A percentile compares a stretch with the other conserved stretches of the same genome.
Conservation (phyloP, 768 basidiomycete species). For the Lactarius trivialis region DNA sequence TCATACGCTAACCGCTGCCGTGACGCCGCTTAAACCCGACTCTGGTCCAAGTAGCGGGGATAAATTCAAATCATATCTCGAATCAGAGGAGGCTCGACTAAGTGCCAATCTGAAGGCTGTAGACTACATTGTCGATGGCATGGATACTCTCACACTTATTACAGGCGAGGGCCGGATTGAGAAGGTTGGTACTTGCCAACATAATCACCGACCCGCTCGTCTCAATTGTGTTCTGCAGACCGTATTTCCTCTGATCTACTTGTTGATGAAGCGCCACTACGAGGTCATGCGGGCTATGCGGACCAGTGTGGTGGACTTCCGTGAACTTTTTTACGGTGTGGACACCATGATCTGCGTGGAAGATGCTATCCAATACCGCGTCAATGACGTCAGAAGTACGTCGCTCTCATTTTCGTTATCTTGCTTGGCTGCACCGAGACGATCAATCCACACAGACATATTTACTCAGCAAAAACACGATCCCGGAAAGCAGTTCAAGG, state of each 20-base stretch:
- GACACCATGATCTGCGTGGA: neutral
- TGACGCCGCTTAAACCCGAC: neutral
- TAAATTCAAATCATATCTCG: slow-evolving; percentile 24
- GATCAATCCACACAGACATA: slow-evolving; percentile 5
- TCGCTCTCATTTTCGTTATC: neutral
- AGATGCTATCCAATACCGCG: slow-evolving; percentile 2
- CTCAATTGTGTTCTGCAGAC: slow-evolving; percentile 1
- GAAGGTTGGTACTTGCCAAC: slow-evolving; percentile 20
- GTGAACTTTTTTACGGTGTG: neutral
- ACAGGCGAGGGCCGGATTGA: slow-evolving; percentile 28
- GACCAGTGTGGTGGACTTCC: neutral
- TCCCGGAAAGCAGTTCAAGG: slow-evolving; percentile 21
- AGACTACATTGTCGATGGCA: slow-evolving; percentile 29
- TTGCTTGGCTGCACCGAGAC: neutral
- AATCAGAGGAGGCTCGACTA: slow-evolving; percentile 27
- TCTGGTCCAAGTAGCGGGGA: neutral
- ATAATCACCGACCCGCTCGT: neutral
- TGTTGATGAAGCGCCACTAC: slow-evolving; percentile 22
- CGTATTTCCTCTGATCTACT: slow-evolving; percentile 17
- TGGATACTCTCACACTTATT: slow-evolving; percentile 28
- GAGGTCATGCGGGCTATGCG: slow-evolving; percentile 19
- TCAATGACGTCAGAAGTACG: slow-evolving; percentile 6
- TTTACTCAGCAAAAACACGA: slow-evolving; percentile 24
- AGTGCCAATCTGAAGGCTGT: slow-evolving; percentile 24
- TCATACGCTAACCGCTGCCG: slow-evolving; percentile 8